Evolutionary conservation across 257 asterid species (phyloP), one percentile per base, ranked within the genome.

Genomic region (Nicotiana tabacum): DNA sequence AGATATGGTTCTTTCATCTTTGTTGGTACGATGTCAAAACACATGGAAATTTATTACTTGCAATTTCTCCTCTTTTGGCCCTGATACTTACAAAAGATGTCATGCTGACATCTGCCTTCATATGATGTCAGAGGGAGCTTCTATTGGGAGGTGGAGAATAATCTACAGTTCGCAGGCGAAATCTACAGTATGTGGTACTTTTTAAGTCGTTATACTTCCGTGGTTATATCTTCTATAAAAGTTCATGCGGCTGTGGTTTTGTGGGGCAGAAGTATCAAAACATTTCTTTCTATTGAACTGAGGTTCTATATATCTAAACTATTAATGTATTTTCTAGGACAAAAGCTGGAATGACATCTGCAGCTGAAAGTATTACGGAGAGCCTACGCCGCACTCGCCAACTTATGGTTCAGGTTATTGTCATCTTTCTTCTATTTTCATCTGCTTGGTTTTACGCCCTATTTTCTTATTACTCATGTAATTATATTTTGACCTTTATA

Each of bases 131-230:
- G 99, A 90, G 99, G 86, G 95, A 93, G 89, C 95, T 94, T 77
- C 98, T 96, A 81, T 84, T 96, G 87, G 99, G 99, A 83, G 98
- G 98, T 84, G 99, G 99, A 51, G 97, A 88, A 89, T 98, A 96
- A 87, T 96, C 98, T 69, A 96, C 98, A 60, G 85, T 90, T 82
- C 94, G 97, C 66, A 90, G 98, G 87, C 96, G 94, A 74, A 92
- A 93, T 87, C 89, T 96, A 66, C 98, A 93, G 98, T 94, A 87
- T 62, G 95, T 89, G 60, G 48, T 85, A 15, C 16, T 37, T 32
- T 74, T 74, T 74, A 3, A 74, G 80, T 72, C 15, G 4, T 51
- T 27, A 48, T 48, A n/a, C 51, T 27, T 3, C 24, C 21, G 29
- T 48, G 62, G 16, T 48, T 48, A 48, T 7, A 6, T 74, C 39